phyloP scores from a whole-genome alignment of 1,284 basidiomycete species.

The Cutaneotrichosporon cutaneum region DNA sequence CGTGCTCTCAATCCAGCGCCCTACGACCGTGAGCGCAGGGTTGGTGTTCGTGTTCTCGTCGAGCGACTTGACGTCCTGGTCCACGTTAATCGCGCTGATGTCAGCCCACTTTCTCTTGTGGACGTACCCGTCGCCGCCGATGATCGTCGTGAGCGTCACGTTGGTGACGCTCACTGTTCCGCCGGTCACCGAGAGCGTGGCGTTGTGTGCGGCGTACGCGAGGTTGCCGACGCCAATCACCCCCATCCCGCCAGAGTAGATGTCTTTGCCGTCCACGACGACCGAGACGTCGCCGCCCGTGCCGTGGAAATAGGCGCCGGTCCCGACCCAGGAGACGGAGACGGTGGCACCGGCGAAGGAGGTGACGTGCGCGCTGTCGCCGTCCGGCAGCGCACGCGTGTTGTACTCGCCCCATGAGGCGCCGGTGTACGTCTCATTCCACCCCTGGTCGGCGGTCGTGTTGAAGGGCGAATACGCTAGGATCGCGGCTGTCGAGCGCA shows the following conservation, averaged over 20 bases:
- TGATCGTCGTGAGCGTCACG: background rate
- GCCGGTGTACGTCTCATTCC: constrained; percentile 8
- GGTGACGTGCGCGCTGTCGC: background rate
- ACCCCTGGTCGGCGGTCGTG: background rate
- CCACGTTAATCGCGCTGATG: background rate
- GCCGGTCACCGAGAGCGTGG: background rate
- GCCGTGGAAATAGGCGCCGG: constrained; percentile 11
- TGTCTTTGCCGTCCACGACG: background rate
- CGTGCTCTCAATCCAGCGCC: background rate
- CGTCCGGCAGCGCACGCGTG: background rate
- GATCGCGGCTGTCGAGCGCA: constrained; percentile 5
- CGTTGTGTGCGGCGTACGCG: background rate
- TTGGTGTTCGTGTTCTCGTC: background rate
- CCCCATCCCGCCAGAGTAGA: background rate
- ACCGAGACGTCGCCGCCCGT: background rate
- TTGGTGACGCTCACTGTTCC: background rate
- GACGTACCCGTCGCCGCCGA: constrained; percentile 3
- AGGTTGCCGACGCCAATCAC: background rate
- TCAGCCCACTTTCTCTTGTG: background rate
- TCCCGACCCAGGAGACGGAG: constrained; percentile 8
- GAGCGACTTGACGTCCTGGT: background rate
- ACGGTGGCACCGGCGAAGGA: constrained; percentile 1
- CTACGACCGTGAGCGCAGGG: background rate
- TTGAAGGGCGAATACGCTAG: background rate
- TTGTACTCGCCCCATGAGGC: background rate